Evolutionary conservation across 495 filamentous ascomycete genomes (phyloP).

Genomic region (Penicillium bialowiezense): DNA sequence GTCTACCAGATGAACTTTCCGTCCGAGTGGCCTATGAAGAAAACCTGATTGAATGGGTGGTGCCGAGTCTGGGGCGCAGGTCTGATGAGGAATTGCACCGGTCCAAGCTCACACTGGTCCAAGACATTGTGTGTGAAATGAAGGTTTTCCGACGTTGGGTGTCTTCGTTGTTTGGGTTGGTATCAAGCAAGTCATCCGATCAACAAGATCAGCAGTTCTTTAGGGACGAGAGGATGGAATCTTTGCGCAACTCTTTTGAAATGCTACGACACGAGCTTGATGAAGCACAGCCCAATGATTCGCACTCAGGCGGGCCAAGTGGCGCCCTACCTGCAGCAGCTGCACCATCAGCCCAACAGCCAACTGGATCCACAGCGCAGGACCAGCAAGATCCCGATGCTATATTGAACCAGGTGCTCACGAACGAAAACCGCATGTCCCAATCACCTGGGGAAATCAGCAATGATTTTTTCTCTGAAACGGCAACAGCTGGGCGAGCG

Average conservation of each 20-base stretch:
- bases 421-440: slow-evolving; percentile 37
- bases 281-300: slow-evolving; percentile 15
- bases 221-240: slow-evolving; percentile 26
- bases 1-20: slow-evolving; percentile 42
- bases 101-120: slow-evolving; percentile 34
- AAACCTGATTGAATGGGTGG: slow-evolving; percentile 48
- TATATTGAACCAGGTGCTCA: slow-evolving; percentile 27
- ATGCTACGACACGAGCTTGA: slow-evolving; percentile 32
- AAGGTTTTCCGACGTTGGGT: slow-evolving; percentile 31
- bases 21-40: slow-evolving; percentile 46
- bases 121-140: slow-evolving; percentile 40
- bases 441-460: slow-evolving; percentile 41
- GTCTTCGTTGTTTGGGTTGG: slow-evolving; percentile 30
- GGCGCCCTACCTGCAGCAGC: slow-evolving; percentile 1
- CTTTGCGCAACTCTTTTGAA: slow-evolving; percentile 27
- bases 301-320: neutral
- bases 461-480: slow-evolving; percentile 29
- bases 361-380: slow-evolving; percentile 5
- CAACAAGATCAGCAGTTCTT: slow-evolving; percentile 11
- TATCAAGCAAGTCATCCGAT: slow-evolving; percentile 12
- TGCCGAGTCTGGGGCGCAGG: slow-evolving; percentile 41
- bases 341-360: slow-evolving; percentile 7
- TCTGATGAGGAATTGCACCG: slow-evolving; percentile 41
- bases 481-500: slow-evolving; percentile 26
- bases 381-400: slow-evolving; percentile 14